These are phyloP conservation scores for Glutinoglossum americanum DNA, from an alignment of 495 filamentous ascomycete species.

Conservation along the genomic window DNA sequence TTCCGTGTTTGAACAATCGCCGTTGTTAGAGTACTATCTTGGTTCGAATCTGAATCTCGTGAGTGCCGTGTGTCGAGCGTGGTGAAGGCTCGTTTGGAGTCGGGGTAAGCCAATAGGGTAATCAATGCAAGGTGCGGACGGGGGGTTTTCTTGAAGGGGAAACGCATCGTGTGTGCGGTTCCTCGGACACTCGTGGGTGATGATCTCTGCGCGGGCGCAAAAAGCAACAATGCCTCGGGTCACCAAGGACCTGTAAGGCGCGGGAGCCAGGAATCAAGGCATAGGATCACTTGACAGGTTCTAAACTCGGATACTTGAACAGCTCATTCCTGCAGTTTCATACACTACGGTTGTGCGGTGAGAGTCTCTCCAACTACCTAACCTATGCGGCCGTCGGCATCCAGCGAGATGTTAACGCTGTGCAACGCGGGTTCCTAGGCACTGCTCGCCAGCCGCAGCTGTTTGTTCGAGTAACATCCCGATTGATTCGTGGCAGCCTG, in stretches of 20 bases:
- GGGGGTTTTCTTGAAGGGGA: neutral
- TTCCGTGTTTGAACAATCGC: no score
- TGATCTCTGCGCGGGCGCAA: neutral
- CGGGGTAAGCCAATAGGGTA: neutral
- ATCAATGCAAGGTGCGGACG: neutral
- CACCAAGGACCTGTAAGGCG: neutral
- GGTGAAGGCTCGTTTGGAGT: no score
- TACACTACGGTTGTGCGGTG: neutral
- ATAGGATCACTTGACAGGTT: neutral
- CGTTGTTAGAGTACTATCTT: no score
- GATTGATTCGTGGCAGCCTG: no score
- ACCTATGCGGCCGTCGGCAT: neutral
- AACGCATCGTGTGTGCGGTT: neutral
- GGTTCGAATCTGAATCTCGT: neutral
- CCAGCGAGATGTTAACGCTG: neutral
- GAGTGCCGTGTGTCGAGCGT: no score
- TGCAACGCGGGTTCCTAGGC: neutral
- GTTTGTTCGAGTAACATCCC: no score
- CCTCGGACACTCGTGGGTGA: neutral
- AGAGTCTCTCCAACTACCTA: neutral
- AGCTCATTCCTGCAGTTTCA: neutral
- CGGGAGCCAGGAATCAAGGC: neutral
- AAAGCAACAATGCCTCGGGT: no score
- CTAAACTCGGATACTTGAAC: neutral
- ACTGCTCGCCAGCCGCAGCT: neutral